A percentile compares a stretch with the other conserved stretches of the same genome.
These are phyloP conservation scores for Proliferodiscus dingleyae DNA, from an alignment of 2,329 filamentous ascomycete genomes.

Conservation along the genomic window DNA sequence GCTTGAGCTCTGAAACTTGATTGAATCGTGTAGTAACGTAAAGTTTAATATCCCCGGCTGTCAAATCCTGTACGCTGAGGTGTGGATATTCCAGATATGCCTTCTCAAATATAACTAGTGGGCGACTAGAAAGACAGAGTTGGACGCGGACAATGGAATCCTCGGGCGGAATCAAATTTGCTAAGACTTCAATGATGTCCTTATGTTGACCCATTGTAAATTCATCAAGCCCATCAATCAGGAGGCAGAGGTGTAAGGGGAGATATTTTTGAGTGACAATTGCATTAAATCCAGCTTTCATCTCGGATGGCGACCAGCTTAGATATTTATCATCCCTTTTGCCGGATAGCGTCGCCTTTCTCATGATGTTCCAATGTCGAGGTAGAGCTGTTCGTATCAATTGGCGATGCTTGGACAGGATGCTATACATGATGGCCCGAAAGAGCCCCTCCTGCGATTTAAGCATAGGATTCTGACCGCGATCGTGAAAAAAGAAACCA, in stretches of 20 bases:
- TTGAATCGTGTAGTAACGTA: slow-evolving; percentile 1
- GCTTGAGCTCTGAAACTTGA: too few species aligned
- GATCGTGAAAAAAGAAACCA: slow-evolving; percentile 43
- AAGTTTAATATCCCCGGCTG: slow-evolving; percentile 1
- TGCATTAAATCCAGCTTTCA: neutral
- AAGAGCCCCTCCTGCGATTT: slow-evolving; percentile 9
- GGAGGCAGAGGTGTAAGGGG: slow-evolving; percentile 1
- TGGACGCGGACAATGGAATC: neutral
- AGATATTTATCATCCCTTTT: too few species aligned
- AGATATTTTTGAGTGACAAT: neutral
- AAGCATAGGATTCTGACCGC: slow-evolving; percentile 27
- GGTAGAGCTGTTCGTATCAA: slow-evolving; percentile 2
- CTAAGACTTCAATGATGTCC: neutral
- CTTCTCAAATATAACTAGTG: slow-evolving; percentile 1
- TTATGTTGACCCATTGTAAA: neutral
- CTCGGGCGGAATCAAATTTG: neutral
- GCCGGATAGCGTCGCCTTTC: too few species aligned
- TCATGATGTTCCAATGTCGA: neutral
- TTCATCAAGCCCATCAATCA: slow-evolving; percentile 1
- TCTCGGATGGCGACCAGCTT: neutral
- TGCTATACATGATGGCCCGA: slow-evolving; percentile 6
- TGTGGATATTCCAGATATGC: slow-evolving; percentile 1
- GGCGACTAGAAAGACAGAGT: slow-evolving; percentile 5
- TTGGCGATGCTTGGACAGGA: neutral
- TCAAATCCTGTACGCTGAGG: slow-evolving; percentile 7